Evolutionary conservation across 2,329 filamentous ascomycete genomes (phyloP).

Genomic region (Fusarium circinatum): DNA sequence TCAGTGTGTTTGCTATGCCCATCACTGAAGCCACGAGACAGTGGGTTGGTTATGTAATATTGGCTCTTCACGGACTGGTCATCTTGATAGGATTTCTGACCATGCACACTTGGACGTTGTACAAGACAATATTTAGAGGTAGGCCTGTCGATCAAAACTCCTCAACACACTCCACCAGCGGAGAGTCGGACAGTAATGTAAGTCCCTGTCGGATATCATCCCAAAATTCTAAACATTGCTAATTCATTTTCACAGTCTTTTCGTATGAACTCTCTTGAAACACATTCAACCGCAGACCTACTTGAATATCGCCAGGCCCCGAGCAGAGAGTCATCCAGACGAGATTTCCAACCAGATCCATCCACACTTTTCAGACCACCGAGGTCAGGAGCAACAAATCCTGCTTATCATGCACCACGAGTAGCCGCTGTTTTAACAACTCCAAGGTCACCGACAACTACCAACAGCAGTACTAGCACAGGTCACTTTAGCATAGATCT

Average conservation of each 20-base stretch:
- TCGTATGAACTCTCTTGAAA: neutral
- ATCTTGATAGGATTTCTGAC: neutral
- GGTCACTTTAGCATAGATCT: neutral
- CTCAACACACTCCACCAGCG: too few relatives aligned
- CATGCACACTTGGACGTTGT: neutral
- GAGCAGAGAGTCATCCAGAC: neutral
- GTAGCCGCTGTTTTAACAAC: rapidly evolving
- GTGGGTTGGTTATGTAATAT: neutral
- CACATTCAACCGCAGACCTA: neutral
- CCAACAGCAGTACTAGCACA: neutral
- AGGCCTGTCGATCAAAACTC: neutral
- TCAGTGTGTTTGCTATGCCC: neutral
- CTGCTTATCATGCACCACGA: neutral
- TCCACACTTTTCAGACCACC: neutral
- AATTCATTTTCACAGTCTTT: neutral
- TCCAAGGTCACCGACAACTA: rapidly evolving
- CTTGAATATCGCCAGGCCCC: neutral
- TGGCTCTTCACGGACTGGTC: neutral
- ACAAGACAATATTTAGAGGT: neutral
- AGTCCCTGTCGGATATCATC: neutral
- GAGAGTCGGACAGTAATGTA: neutral
- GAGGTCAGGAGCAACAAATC: neutral
- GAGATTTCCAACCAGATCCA: neutral
- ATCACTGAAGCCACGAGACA: neutral
- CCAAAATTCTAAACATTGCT: neutral